Conservation (phyloP, 495 filamentous ascomycete genomes). For the Aspergillus sparsus region DNA sequence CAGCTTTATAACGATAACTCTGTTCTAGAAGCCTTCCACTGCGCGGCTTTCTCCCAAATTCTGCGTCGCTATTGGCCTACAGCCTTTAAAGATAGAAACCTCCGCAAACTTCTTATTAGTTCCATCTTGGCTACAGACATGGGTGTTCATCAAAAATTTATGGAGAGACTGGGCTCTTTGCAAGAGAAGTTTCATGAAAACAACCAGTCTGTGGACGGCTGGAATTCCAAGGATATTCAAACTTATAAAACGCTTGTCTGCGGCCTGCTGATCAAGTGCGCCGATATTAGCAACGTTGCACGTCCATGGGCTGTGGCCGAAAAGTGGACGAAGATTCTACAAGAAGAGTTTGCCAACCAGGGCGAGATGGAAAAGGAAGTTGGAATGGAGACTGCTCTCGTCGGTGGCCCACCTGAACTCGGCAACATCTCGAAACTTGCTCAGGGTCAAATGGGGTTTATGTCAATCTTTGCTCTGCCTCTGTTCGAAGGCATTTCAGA, state of each 20-base stretch:
- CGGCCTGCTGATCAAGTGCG: slow-evolving; percentile 92
- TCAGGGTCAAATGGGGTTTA: slow-evolving; percentile 88
- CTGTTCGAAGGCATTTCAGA: slow-evolving; percentile 85
- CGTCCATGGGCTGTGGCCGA: slow-evolving; percentile 78
- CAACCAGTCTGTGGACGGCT: slow-evolving; percentile 58
- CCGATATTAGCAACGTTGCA: slow-evolving; percentile 97
- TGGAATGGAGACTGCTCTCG: slow-evolving; percentile 79
- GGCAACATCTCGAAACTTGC: slow-evolving; percentile 81
- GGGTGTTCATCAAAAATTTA: slow-evolving; percentile 94
- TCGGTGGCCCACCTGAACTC: slow-evolving; percentile 77
- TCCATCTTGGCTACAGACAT: slow-evolving; percentile 96
- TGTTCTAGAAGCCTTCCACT: slow-evolving; percentile 96
- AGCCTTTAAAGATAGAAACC: slow-evolving; percentile 68
- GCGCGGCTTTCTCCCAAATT: slow-evolving; percentile 95
- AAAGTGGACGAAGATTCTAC: slow-evolving; percentile 86
- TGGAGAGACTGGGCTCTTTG: slow-evolving; percentile 75
- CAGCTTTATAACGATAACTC: slow-evolving; percentile 98
- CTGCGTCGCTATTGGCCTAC: slow-evolving; percentile 89
- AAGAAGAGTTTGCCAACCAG: slow-evolving; percentile 92
- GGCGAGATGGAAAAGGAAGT: slow-evolving; percentile 88
- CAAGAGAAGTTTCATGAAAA: slow-evolving; percentile 73
- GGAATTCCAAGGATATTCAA: slow-evolving; percentile 68
- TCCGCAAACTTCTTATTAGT: slow-evolving; percentile 90
- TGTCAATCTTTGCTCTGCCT: slow-evolving; percentile 91
- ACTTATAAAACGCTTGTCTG: slow-evolving; percentile 78